Percentiles rank a stretch among this genome's conserved stretches.
These are phyloP conservation scores for Lecanosticta acicola DNA, from an alignment of 2,329 filamentous ascomycete genomes.

Conservation along the genomic window DNA sequence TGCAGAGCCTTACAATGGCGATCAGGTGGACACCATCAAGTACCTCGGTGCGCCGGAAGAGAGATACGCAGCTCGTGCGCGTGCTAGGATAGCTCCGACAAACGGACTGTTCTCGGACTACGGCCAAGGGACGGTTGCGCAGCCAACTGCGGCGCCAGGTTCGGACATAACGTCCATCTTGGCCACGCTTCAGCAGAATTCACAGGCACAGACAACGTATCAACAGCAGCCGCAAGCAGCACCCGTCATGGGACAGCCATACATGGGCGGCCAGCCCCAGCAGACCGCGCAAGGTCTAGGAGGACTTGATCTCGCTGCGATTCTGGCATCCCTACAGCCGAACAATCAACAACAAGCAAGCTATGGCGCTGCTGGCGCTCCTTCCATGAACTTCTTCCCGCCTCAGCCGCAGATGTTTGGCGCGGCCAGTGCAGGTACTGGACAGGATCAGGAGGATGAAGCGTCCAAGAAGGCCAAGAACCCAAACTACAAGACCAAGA, in stretches of 20 bases:
- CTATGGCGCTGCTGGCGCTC: constrained; percentile 3
- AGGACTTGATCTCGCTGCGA: constrained; percentile 25
- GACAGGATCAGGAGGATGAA: constrained; percentile 19
- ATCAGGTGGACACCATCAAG: constrained; percentile 23
- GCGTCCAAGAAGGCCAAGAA: constrained; percentile 17
- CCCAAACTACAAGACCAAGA: constrained; percentile 30
- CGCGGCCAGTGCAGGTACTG: constrained; percentile 31
- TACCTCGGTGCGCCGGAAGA: constrained; percentile 37
- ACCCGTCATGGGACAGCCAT: constrained; percentile 3
- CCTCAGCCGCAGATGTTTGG: constrained; percentile 25
- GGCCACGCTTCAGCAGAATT: constrained; percentile 13
- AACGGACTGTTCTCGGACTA: constrained; percentile 13
- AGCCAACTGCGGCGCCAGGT: constrained; percentile 9
- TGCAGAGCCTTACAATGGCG: constrained; percentile 33
- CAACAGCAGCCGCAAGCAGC: constrained; percentile 15
- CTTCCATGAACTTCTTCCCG: constrained; percentile 8
- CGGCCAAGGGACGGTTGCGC: constrained; percentile 1
- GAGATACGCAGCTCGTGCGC: constrained; percentile 21
- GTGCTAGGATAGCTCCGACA: constrained; percentile 3
- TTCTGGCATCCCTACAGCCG: constrained; percentile 24
- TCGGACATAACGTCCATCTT: constrained; percentile 21
- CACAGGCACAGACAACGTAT: constrained; percentile 5
- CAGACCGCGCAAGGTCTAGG: constrained; percentile 14
- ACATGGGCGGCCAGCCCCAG: constrained; percentile 10
- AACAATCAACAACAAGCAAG: constrained; percentile 6